These are phyloP conservation scores for Clonostachys chloroleuca DNA, from an alignment of 2,329 filamentous ascomycete genomes.

Conservation along the genomic window DNA sequence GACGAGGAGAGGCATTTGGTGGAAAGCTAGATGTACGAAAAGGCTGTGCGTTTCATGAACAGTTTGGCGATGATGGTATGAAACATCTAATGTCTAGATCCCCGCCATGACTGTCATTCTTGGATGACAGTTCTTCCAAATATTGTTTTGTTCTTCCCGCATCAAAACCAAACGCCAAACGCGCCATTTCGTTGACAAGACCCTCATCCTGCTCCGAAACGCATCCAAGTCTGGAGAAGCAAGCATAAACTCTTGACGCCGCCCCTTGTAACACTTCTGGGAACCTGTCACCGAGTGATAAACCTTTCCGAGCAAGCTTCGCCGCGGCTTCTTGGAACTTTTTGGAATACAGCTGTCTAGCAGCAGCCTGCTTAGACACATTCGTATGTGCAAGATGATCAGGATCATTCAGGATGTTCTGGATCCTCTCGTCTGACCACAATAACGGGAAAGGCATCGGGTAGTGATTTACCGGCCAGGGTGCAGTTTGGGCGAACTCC, in stretches of 20 bases:
- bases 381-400: background rate
- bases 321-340: background rate
- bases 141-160: background rate
- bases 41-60: too few species aligned
- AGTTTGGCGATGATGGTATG: too few species aligned
- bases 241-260: constrained; percentile 10
- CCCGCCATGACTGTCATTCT: too few species aligned
- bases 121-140: background rate
- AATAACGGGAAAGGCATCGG: constrained; percentile 21
- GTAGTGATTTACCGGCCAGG: constrained; percentile 19
- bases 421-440: constrained; percentile 3
- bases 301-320: background rate
- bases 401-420: background rate
- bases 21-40: too few species aligned
- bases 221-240: constrained; percentile 3
- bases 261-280: constrained; percentile 8
- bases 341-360: background rate
- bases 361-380: background rate
- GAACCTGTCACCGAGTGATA: constrained; percentile 2
- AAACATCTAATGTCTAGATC: too few species aligned
- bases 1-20: too few species aligned
- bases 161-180: background rate
- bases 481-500: constrained; percentile 22
- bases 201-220: background rate
- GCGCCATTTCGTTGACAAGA: background rate